Percentiles rank a stretch among this genome's conserved stretches.
Evolutionary conservation across 2,329 filamentous ascomycete genomes (phyloP).

Genomic region (Fusarium xylarioides): DNA sequence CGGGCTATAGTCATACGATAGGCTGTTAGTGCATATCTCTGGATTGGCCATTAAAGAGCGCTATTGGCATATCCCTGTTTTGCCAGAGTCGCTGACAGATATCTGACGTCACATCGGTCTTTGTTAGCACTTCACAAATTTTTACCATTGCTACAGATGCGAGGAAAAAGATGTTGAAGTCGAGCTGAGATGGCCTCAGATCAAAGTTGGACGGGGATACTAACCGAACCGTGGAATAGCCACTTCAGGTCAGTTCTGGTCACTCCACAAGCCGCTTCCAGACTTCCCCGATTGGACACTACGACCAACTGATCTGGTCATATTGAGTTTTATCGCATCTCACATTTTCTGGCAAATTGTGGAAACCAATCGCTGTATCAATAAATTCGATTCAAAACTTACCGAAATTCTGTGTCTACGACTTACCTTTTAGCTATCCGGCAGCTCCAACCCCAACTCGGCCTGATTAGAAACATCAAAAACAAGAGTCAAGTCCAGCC

Average conservation of each 20-base stretch:
- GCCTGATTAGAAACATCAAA: background rate
- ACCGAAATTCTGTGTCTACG: background rate
- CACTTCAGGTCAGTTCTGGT: background rate
- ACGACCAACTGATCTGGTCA: background rate
- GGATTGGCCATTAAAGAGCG: background rate
- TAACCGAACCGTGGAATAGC: background rate
- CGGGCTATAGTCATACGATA: background rate
- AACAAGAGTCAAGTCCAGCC: too few species aligned
- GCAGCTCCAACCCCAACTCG: accelerated
- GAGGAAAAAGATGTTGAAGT: background rate
- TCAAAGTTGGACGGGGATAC: background rate
- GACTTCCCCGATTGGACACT: background rate
- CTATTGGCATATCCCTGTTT: background rate
- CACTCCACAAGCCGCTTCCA: background rate
- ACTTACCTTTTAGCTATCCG: background rate
- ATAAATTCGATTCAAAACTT: background rate
- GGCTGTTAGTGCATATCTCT: background rate
- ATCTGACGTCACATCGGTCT: accelerated
- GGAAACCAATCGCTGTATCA: accelerated
- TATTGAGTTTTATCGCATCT: background rate
- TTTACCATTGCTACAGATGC: background rate
- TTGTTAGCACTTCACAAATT: too few species aligned
- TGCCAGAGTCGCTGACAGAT: background rate
- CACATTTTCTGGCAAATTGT: background rate
- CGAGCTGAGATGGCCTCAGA: background rate